phyloP scores from a whole-genome alignment of 495 filamentous ascomycete species.

The Apodospora peruviana region DNA sequence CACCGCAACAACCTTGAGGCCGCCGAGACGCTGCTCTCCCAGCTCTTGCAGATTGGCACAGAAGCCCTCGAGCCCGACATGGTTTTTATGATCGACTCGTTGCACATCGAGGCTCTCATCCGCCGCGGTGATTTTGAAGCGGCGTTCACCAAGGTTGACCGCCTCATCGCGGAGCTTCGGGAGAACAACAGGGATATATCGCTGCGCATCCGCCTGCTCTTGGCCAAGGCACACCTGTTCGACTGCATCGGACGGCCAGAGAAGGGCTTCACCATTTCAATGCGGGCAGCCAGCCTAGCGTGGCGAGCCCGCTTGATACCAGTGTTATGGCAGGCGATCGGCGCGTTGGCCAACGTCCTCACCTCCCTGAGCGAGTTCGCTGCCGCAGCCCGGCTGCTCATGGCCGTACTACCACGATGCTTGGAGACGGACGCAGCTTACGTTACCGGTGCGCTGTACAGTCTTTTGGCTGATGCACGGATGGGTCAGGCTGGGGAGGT shows the following conservation, averaged over 20 bases:
- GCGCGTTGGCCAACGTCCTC: slow-evolving; percentile 62
- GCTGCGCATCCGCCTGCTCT: slow-evolving; percentile 68
- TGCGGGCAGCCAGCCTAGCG: slow-evolving; percentile 74
- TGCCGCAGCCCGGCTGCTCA: slow-evolving; percentile 59
- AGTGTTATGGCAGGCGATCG: slow-evolving; percentile 72
- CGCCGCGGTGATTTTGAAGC: slow-evolving; percentile 55
- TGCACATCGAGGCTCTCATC: slow-evolving; percentile 66
- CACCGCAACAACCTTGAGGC: slow-evolving; percentile 65
- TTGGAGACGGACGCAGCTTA: slow-evolving; percentile 66
- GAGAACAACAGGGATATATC: slow-evolving; percentile 69
- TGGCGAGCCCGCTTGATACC: slow-evolving; percentile 66
- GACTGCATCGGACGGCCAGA: slow-evolving; percentile 65
- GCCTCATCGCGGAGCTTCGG: slow-evolving; percentile 57
- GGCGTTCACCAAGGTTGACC: slow-evolving; percentile 65
- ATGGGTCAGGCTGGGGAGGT: slow-evolving; percentile 69
- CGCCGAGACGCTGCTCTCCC: slow-evolving; percentile 60
- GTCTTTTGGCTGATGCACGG: slow-evolving; percentile 72
- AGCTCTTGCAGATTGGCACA: slow-evolving; percentile 43
- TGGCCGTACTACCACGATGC: slow-evolving; percentile 74
- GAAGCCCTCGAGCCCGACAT: slow-evolving; percentile 62
- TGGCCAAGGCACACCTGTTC: slow-evolving; percentile 70
- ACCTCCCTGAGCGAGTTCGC: slow-evolving; percentile 69
- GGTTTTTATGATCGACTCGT: slow-evolving; percentile 59
- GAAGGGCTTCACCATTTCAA: slow-evolving; percentile 74
- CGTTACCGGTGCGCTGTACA: slow-evolving; percentile 64